Base-by-base conservation (phyloP, 2,329 filamentous ascomycete species). In the Penicillium sp. region DNA sequence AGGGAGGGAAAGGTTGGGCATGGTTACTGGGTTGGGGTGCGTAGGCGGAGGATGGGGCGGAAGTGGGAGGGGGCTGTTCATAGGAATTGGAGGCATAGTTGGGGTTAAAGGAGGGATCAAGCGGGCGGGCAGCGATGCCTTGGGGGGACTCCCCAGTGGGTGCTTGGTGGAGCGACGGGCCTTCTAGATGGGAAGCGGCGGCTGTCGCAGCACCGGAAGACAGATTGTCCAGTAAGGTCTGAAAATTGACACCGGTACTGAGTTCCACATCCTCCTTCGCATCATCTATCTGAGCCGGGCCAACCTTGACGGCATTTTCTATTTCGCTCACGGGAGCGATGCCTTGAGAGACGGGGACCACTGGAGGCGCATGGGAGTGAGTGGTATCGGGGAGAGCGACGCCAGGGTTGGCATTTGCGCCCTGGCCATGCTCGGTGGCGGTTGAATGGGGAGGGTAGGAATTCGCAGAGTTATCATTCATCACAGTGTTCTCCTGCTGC, bases 181-280 rank as follows among this genome's bases (percentile, higher is more conserved):
- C 57, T 46, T 63, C 57, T 41, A 62, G 57, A 42, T 54, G 49
- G 37, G 56, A 46, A 35, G 55, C 56, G 47, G 55, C 58, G 46
- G 59, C 51, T 39, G 56, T 42, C 52, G 56, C 58, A 41, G 54
- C 52, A 48, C 59, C 59, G 44, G 57, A 53, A 29, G 71, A 67
- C 29, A 75, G 66, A 57, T 73, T 75, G 64, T 75, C 72, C 58
- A 76, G 67, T 46, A 76, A 60, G 46, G 66, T 71, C 59, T 75
- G 72, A 56, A 72, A 73, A 58, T 74, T 70, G 59, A 75, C 69
- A 49, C 70, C 73, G 44, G 60, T 47, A 40, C 50, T 50, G 42
- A 53, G 32, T 9, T 49, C 54, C 36, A 39, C 54, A 52, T 59
- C 47, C 22, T 54, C 51, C 36, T 60, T 53, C 44, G 56, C 57